Base-by-base conservation (phyloP, 176 grass and related monocot species). In the Avena insularis region DNA sequence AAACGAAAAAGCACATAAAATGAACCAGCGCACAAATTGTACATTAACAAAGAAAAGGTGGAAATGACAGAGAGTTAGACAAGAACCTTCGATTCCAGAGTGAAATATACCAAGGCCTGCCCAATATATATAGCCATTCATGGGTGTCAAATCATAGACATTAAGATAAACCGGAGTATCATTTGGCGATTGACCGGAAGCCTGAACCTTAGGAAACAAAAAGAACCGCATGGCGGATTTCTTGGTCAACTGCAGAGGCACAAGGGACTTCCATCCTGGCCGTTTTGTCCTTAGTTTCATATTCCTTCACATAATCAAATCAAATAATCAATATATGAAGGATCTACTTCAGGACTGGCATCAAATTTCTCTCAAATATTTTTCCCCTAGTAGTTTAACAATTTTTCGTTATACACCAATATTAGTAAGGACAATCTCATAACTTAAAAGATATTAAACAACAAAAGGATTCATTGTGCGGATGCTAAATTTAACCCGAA, bases 101-200 rank as follows among this genome's bases (percentile, higher is more conserved):
- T 98, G 96, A 90, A 94, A 98, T 71, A 98, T 93, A 79, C 96
- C 96, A 82, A 98, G 87, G 82, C 93, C 96, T 51, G 93, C 92
- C 96, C 96, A 98, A 81, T 92, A 92, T 80, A 98, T 85, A 75
- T 98, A 98, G 33, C 92, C 96, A 88, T 98, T 98, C 88, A 98
- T 91, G 61, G 93, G 90, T 20, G 96, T 98, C 90, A 98, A 88
- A 90, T 98, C 96, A 51, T 98, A 98, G 27, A 98, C 96, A 19
- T 98, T 98, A 67, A 98, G 92, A 90, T 96, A 98, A 91, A 98
- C 96, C 4, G 93, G 96, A 72, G 92, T 88, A 79, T 92, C 72
- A 75, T 86, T 90, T 65, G 88, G 75, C 0, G 91, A 92, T 82
- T 94, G 93, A 86, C 85, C 79, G 35, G 90, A 70, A 8, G 91